Base-by-base conservation (phyloP, 768 basidiomycete species). In the Rhodotorula babjevae region DNA sequence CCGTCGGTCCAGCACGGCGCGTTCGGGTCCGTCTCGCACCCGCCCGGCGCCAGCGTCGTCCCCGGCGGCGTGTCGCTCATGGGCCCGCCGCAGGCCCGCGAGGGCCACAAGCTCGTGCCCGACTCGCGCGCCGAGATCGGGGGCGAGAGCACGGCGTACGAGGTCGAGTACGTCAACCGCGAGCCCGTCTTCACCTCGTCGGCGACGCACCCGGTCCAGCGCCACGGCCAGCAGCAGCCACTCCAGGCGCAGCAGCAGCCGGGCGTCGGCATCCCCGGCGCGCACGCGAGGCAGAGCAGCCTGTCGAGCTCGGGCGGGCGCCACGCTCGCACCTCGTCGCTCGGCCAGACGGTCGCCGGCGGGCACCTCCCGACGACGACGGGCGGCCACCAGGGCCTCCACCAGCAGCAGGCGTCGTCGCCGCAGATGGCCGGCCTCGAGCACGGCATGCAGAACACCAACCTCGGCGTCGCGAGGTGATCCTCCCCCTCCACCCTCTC, bases 131-230 rank as follows among this genome's bases (percentile, higher is more conserved):
- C 14, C 42, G 60, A 61, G 27, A 15, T 61, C 19, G 60, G 60
- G 42, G 59, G 53, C 16, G 63, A 65, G 19, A 29, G 62, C 27
- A 44, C 57, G 40, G 36, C 40, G 23, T 60, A 65, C 52, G 71
- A 72, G 63, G 59, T 72, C 14, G 58, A 72, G 59, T 72, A 33
- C 31, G 66, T 72, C 21, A 72, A 72, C 61, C 61, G 71, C 7
- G 66, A 67, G 29, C 71, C 71, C 31, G 57, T 67, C 49, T 58
- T 29, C 11, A 52, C 50, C 50, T 23, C 50, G 50, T 52, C 50
- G 50, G 50, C 50, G 25, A 25, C 25, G 50, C 50, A 33, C 21
- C 33, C 19, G 10, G 57, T 18, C 19, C 9, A 33, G 33, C 6
- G 31, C 21, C 9, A 19, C 9, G 16, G 31, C 33, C 9, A 8